A percentile compares a stretch with the other conserved stretches of the same genome.
Conservation (phyloP, 164 flowering plant species). For the Liquidambar formosana region DNA sequence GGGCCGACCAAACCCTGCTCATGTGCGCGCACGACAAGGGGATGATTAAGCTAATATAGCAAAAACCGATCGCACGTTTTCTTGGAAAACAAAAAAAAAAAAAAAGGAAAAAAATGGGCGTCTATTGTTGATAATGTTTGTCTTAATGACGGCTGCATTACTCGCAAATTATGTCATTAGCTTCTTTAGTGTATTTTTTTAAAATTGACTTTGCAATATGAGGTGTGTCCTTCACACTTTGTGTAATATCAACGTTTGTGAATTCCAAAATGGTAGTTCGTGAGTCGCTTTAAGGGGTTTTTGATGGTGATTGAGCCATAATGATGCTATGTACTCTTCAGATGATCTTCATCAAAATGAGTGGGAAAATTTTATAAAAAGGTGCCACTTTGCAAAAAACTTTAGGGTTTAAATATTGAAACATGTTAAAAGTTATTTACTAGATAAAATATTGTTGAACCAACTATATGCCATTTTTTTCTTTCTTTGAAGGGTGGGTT, state of each 20-base stretch:
- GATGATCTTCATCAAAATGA: conserved; percentile 3
- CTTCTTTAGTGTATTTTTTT: background rate
- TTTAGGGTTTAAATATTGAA: too few species aligned
- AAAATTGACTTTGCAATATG: background rate
- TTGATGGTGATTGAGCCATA: conserved; percentile 14
- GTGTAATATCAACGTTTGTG: background rate
- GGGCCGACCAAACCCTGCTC: background rate
- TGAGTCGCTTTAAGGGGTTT: conserved; percentile 14
- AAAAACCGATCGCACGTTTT: too few species aligned
- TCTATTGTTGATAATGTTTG: background rate
- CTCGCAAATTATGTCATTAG: conserved; percentile 18
- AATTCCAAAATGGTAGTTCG: conserved; percentile 14
- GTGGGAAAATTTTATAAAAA: conserved; percentile 7
- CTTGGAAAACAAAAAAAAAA: too few species aligned
- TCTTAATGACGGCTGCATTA: conserved; percentile 25
- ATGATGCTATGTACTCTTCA: conserved; percentile 9
- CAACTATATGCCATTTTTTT: too few species aligned
- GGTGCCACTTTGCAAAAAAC: background rate
- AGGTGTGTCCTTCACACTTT: background rate
- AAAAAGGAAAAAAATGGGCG: too few species aligned
- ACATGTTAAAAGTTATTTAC: too few species aligned
- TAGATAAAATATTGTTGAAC: too few species aligned
- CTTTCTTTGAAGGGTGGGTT: too few species aligned
- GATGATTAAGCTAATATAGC: too few species aligned
- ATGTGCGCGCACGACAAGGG: background rate